phyloP scores from a whole-genome alignment of 495 filamentous ascomycete genomes.

The Penicillium arizonense region DNA sequence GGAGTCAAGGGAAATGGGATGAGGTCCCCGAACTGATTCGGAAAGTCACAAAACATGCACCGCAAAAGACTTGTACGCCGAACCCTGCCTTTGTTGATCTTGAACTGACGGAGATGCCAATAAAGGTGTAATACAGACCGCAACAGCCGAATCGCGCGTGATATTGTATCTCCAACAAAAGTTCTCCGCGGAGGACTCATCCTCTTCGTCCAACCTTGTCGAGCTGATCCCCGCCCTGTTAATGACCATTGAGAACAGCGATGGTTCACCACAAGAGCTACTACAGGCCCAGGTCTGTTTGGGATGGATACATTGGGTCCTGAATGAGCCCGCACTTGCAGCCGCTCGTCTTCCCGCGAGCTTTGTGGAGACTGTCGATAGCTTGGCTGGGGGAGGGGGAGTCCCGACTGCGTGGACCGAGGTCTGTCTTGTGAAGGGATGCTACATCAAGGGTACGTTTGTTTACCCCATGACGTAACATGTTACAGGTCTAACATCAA shows the following conservation, averaged over 20 bases:
- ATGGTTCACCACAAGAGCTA: conserved; percentile 60
- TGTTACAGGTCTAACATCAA: conserved; percentile 9
- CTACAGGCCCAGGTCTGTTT: conserved; percentile 79
- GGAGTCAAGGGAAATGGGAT: conserved; percentile 85
- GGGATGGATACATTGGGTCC: conserved; percentile 77
- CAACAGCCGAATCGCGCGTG: conserved; percentile 67
- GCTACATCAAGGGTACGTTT: conserved; percentile 65
- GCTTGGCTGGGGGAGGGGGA: conserved; percentile 43
- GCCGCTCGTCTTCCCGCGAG: conserved; percentile 60
- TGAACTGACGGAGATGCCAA: conserved; percentile 14
- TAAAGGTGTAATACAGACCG: conserved; percentile 72
- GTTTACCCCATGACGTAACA: neutral
- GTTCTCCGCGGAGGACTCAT: conserved; percentile 32
- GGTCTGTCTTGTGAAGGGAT: conserved; percentile 74
- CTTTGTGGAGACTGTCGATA: conserved; percentile 50
- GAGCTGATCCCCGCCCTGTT: conserved; percentile 60
- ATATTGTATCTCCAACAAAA: conserved; percentile 47
- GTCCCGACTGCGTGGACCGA: conserved; percentile 67
- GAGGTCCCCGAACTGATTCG: conserved; percentile 85
- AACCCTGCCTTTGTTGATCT: conserved; percentile 8
- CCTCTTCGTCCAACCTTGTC: conserved; percentile 55
- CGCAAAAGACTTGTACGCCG: conserved; percentile 73
- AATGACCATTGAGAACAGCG: conserved; percentile 63
- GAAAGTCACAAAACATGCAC: conserved; percentile 92
- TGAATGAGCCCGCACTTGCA: conserved; percentile 65